phyloP scores from a whole-genome alignment of 805 yeast genomes.

The Candida vartiovaarae region DNA sequence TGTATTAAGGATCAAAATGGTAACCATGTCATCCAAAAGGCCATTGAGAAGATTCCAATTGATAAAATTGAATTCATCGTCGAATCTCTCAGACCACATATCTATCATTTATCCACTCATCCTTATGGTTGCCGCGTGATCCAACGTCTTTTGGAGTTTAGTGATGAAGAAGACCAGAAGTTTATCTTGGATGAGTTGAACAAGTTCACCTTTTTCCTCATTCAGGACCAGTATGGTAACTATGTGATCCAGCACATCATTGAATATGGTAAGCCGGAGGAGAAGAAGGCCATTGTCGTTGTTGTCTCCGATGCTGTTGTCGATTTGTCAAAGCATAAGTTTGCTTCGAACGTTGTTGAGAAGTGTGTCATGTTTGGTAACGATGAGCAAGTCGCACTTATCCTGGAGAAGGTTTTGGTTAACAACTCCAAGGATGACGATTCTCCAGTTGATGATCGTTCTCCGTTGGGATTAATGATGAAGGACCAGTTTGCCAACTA shows the following conservation, averaged over 20 bases:
- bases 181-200: conserved; percentile 66
- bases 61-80: conserved; percentile 63
- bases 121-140: conserved; percentile 98
- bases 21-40: conserved; percentile 94
- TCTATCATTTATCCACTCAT: conserved; percentile 85
- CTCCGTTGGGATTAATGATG: conserved; percentile 86
- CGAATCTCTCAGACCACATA: conserved; percentile 58
- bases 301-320: conserved; percentile 70
- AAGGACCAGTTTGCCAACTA: conserved; percentile 97
- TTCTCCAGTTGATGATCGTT: conserved; percentile 48
- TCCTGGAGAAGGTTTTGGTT: conserved; percentile 61
- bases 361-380: conserved; percentile 78
- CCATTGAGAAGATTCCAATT: conserved; percentile 81
- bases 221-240: conserved; percentile 96
- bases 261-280: conserved; percentile 66
- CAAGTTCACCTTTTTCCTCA: conserved; percentile 62
- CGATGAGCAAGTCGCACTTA: conserved; percentile 48
- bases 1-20: conserved; percentile 96
- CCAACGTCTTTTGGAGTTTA: conserved; percentile 83
- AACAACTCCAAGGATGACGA: conserved; percentile 34
- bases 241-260: conserved; percentile 95
- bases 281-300: conserved; percentile 53
- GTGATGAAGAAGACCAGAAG: conserved; percentile 56
- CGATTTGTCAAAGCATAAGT: conserved; percentile 87
- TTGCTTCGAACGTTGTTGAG: conserved; percentile 96